These are phyloP conservation scores for Alternaria infectoria DNA, from an alignment of 2,329 filamentous ascomycete species.

Conservation along the genomic window DNA sequence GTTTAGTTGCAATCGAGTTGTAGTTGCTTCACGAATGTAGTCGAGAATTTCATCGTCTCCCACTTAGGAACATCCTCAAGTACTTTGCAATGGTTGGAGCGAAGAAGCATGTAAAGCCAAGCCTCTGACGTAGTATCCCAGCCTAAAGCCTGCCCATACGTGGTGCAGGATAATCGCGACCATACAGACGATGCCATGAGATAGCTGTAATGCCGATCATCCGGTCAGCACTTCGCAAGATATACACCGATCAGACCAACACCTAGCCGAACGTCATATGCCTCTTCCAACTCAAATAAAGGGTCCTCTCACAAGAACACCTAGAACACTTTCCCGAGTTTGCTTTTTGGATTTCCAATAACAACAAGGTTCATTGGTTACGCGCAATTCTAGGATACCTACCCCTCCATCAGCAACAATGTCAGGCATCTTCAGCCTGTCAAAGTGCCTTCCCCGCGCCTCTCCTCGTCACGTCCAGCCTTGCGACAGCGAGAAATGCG, in stretches of 20 bases:
- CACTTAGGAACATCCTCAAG: neutral
- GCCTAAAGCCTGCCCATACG: neutral
- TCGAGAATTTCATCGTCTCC: neutral
- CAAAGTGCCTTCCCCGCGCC: neutral
- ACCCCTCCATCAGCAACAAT: neutral
- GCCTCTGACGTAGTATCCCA: neutral
- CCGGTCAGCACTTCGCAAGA: neutral
- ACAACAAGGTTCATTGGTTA: neutral
- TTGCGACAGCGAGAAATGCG: neutral
- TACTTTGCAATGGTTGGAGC: neutral
- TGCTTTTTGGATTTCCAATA: neutral
- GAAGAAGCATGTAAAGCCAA: neutral
- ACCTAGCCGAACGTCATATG: neutral
- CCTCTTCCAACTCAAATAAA: neutral
- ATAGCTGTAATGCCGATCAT: neutral
- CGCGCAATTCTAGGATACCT: neutral
- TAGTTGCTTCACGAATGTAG: neutral
- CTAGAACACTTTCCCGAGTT: neutral
- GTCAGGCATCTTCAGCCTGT: neutral
- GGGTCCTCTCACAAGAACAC: neutral
- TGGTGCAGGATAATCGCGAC: neutral
- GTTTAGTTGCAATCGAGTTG: neutral
- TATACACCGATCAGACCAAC: neutral
- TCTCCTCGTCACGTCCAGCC: neutral
- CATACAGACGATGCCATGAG: neutral